Percentiles rank a stretch among this genome's conserved stretches.
Conservation (phyloP, 495 filamentous ascomycete species). For the Aspergillus homomorphus region DNA sequence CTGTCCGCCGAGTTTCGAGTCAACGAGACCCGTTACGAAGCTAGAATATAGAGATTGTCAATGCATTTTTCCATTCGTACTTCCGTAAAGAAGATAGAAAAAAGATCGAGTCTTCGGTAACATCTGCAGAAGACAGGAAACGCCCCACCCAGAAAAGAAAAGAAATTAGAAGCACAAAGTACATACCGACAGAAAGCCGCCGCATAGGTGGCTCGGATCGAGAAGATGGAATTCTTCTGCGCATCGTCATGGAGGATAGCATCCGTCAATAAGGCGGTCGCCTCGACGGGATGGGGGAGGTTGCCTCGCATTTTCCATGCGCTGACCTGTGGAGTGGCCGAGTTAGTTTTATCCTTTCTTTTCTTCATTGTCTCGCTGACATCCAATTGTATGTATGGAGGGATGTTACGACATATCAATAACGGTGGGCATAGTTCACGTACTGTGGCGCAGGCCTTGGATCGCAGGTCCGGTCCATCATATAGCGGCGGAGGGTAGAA, state of each 20-base stretch:
- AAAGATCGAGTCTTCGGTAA: neutral
- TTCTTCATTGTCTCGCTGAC: neutral
- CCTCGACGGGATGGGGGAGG: conserved; percentile 78
- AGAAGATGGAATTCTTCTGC: conserved; percentile 49
- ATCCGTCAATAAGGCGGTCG: conserved; percentile 72
- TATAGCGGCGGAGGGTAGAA: conserved; percentile 56
- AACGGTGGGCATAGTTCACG: conserved; percentile 12
- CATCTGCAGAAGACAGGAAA: neutral
- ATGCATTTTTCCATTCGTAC: no score
- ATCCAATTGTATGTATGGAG: no score
- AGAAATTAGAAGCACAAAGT: conserved; percentile 6
- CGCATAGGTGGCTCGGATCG: conserved; percentile 54
- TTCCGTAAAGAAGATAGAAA: no score
- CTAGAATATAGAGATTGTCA: no score
- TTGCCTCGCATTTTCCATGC: conserved; percentile 65
- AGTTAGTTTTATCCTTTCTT: neutral
- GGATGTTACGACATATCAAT: no score
- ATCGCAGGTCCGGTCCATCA: conserved; percentile 37
- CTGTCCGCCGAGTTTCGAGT: conserved; percentile 65
- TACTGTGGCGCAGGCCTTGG: conserved; percentile 48
- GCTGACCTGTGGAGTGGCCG: conserved; percentile 35
- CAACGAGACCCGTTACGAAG: conserved; percentile 87
- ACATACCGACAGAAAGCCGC: conserved; percentile 60
- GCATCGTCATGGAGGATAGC: conserved; percentile 66
- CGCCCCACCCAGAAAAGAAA: no score